Conservation (phyloP, 129 eudicot genomes). For the Pulicaria dysenterica region DNA sequence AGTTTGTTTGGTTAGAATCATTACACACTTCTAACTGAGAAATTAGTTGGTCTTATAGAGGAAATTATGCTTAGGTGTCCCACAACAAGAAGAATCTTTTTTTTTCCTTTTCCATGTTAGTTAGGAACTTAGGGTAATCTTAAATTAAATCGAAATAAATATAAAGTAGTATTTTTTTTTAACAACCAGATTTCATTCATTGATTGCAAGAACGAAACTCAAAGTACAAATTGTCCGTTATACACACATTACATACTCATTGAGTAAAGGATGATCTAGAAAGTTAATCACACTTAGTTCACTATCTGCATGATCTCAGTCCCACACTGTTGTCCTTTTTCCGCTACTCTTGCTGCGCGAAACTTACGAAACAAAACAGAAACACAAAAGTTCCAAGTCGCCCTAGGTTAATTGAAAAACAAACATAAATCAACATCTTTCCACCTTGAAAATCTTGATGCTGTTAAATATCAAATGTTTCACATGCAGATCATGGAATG, state of each 20-base stretch:
- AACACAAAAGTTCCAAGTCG: too few relatives aligned
- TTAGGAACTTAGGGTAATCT: too few relatives aligned
- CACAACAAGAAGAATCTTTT: not conserved
- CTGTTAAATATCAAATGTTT: conserved; percentile 4
- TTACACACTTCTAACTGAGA: not conserved
- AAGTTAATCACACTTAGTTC: too few relatives aligned
- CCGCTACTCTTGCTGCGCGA: too few relatives aligned
- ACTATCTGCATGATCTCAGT: too few relatives aligned
- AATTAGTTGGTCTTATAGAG: not conserved
- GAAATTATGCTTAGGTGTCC: not conserved
- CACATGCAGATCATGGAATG: conserved; percentile 69
- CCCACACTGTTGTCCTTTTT: too few relatives aligned
- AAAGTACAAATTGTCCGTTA: too few relatives aligned
- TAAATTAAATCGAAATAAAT: not conserved
- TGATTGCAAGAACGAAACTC: too few relatives aligned
- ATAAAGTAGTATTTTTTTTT: not conserved
- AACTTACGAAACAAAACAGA: too few relatives aligned
- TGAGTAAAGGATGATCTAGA: too few relatives aligned
- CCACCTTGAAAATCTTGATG: not conserved
- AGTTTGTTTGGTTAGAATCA: not conserved
- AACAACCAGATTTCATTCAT: too few relatives aligned
- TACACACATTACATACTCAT: too few relatives aligned
- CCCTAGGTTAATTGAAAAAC: not conserved
- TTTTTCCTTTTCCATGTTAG: not conserved
- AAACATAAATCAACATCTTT: conserved; percentile 8